phyloP scores from a whole-genome alignment of 352 stramenopile genomes.

The Bremia lactucae region DNA sequence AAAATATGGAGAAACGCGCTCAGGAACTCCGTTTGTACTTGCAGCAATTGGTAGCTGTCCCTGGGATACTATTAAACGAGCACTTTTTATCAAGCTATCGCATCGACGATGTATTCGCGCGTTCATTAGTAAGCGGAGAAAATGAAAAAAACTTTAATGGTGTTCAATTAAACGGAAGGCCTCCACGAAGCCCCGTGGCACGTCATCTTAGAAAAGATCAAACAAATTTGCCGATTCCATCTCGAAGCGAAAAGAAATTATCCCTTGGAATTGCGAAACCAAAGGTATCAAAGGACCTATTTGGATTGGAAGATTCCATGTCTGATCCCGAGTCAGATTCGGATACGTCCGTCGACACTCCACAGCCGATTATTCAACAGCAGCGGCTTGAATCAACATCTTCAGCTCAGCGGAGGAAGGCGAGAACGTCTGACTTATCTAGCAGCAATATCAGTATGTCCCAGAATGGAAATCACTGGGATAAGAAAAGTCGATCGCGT shows the following conservation, averaged over 20 bases:
- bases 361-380: conserved; percentile 8
- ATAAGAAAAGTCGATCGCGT: conserved; percentile 19
- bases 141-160: conserved; percentile 8
- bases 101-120: conserved; percentile 37
- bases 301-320: conserved; percentile 40
- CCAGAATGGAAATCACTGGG: conserved; percentile 4
- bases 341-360: conserved; percentile 26
- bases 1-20: conserved; percentile 81
- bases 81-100: conserved; percentile 58
- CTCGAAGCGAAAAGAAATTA: conserved; percentile 11
- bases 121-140: conserved; percentile 15
- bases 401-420: conserved; percentile 12
- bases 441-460: conserved; percentile 14
- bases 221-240: conserved; percentile 5
- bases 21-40: conserved; percentile 72
- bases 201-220: conserved; percentile 11
- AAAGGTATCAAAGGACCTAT: conserved; percentile 32
- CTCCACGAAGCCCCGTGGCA: conserved; percentile 18
- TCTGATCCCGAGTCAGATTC: conserved; percentile 46
- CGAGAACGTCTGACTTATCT: conserved; percentile 17
- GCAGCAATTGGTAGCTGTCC: conserved; percentile 42
- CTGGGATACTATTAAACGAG: conserved; percentile 40
- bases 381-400: conserved; percentile 11
- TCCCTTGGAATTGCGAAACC: conserved; percentile 8
- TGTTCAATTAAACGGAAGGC: conserved; percentile 4